Evolutionary conservation across 192 early-diverging fungal genomes (phyloP).

Genomic region (Gamsiella multidivaricata): DNA sequence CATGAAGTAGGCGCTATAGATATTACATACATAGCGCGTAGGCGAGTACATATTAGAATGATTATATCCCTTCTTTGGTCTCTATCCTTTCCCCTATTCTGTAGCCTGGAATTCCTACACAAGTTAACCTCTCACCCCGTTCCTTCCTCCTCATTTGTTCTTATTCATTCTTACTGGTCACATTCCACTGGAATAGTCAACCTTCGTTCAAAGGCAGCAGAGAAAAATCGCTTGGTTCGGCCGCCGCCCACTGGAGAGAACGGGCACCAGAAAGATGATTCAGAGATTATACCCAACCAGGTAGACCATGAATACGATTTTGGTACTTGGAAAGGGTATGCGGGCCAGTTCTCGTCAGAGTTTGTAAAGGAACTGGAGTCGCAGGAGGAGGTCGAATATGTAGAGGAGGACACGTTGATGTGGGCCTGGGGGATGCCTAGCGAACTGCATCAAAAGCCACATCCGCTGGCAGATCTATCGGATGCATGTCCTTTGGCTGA

Average conservation of each 20-base stretch:
- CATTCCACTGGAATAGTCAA: slow-evolving; percentile 18
- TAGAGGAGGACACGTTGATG: slow-evolving; percentile 59
- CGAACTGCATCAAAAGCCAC: not conserved
- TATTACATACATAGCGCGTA: not conserved
- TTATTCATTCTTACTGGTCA: not conserved
- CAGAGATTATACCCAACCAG: slow-evolving; percentile 26
- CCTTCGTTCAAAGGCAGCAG: slow-evolving; percentile 23
- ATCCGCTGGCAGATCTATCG: too few relatives aligned
- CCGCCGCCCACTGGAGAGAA: slow-evolving; percentile 1
- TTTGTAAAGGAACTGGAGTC: slow-evolving; percentile 70
- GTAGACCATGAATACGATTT: slow-evolving; percentile 71
- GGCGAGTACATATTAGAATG: too few relatives aligned
- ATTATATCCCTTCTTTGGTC: too few relatives aligned
- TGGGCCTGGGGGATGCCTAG: slow-evolving; percentile 39
- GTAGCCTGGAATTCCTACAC: too few relatives aligned
- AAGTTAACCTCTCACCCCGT: not conserved
- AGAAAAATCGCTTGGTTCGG: slow-evolving; percentile 22
- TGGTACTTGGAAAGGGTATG: slow-evolving; percentile 69
- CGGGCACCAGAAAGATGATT: not conserved
- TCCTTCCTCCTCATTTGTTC: not conserved
- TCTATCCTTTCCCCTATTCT: too few relatives aligned
- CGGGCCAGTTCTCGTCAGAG: slow-evolving; percentile 68
- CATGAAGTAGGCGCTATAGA: not conserved
- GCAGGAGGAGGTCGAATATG: slow-evolving; percentile 48
- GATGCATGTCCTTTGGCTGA: too few relatives aligned